Evolutionary conservation across 192 early-diverging fungal species (phyloP).

Genomic region (Lobulomyces angularis): DNA sequence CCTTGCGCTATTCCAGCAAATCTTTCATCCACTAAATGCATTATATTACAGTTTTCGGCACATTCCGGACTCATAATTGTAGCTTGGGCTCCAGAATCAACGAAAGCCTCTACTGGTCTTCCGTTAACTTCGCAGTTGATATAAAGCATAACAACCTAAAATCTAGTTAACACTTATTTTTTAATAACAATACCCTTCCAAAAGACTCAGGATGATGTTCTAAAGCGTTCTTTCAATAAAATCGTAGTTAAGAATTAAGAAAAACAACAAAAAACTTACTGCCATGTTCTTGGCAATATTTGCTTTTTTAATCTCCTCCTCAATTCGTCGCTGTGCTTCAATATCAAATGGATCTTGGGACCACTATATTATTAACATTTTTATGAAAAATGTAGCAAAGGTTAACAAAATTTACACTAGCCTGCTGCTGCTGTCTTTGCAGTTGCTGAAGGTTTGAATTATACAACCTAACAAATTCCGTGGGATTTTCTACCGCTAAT

Average conservation of each 20-base stretch:
- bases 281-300: conserved; percentile 74
- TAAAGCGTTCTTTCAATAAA: conserved; percentile 48
- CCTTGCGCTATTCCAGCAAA: conserved; percentile 85
- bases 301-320: conserved; percentile 73
- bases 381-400: not conserved
- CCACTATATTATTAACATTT: not conserved
- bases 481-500: conserved; percentile 52
- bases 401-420: conserved; percentile 28
- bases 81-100: conserved; percentile 92
- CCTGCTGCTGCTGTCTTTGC: conserved; percentile 38
- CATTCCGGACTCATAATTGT: conserved; percentile 67
- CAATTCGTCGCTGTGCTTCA: conserved; percentile 82
- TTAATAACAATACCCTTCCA: conserved; percentile 40
- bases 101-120: conserved; percentile 78
- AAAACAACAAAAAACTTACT: conserved; percentile 13
- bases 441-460: conserved; percentile 42
- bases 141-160: conserved; percentile 79
- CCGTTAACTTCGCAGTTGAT: conserved; percentile 82
- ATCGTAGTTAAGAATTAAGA: not conserved
- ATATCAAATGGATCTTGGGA: conserved; percentile 80
- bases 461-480: conserved; percentile 47
- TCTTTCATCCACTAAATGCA: conserved; percentile 76
- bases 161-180: not conserved
- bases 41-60: conserved; percentile 61
- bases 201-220: conserved; percentile 93